Conservation (phyloP, 345 rosid genomes). For the Arabis hirsuta region DNA sequence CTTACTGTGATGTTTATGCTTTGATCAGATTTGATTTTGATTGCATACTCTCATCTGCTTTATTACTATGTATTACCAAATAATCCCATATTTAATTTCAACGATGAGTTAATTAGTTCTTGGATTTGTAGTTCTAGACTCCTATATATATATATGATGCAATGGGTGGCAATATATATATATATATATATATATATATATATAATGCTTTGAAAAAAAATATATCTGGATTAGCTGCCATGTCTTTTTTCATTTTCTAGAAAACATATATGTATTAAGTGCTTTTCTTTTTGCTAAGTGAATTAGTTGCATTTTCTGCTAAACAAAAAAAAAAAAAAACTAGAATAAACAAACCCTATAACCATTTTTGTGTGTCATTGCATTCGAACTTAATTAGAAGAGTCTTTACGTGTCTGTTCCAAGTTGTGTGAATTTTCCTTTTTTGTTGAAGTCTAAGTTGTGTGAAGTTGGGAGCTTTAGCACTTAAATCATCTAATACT, state of each 20-base stretch:
- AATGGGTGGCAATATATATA: too few species aligned
- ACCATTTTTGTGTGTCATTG: not conserved
- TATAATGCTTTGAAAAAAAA: too few species aligned
- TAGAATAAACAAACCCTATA: not conserved
- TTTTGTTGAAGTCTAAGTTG: not conserved
- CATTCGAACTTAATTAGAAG: not conserved
- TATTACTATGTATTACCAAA: not conserved
- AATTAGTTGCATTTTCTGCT: not conserved
- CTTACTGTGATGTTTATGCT: slow-evolving; percentile 30
- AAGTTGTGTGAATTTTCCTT: not conserved
- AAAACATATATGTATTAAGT: not conserved
- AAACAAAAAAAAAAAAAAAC: not conserved
- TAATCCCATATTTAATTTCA: not conserved
- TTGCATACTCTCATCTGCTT: slow-evolving; percentile 16
- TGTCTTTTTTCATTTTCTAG: not conserved
- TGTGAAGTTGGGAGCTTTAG: not conserved
- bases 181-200: too few species aligned
- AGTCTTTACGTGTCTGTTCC: slow-evolving; percentile 4
- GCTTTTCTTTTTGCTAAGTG: not conserved
- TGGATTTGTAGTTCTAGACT: not conserved
- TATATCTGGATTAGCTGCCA: too few species aligned
- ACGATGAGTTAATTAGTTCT: not conserved
- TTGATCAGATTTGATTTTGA: slow-evolving; percentile 22
- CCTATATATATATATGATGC: too few species aligned
- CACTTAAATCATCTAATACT: not conserved